Conservation (phyloP, 2,329 filamentous ascomycete genomes). For the Nemania abortiva region DNA sequence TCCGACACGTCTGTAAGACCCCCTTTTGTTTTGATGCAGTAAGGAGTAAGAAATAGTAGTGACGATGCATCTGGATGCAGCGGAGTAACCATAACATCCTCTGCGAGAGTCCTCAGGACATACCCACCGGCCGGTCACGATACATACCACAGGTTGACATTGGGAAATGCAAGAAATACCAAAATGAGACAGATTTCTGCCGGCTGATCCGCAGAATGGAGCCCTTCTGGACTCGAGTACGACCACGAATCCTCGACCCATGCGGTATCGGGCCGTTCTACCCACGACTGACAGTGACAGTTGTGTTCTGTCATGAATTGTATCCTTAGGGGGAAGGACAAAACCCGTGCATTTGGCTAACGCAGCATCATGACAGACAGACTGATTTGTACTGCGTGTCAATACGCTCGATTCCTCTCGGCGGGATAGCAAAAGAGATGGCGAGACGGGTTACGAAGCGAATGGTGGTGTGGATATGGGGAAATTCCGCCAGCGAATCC, state of each 20-base stretch:
- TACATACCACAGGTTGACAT: not conserved
- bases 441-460: not conserved
- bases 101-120: not conserved
- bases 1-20: not conserved
- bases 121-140: not conserved
- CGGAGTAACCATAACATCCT: not conserved
- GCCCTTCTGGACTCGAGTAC: not conserved
- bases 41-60: not conserved
- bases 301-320: too few relatives aligned
- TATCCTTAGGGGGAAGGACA: too few relatives aligned
- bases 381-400: not conserved
- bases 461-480: slow-evolving; percentile 41
- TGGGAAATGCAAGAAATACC: slow-evolving; percentile 9
- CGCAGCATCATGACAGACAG: not conserved
- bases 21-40: not conserved
- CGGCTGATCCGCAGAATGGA: slow-evolving; percentile 11
- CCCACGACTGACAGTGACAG: too few relatives aligned
- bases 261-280: not conserved
- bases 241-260: not conserved
- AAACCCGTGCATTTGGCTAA: not conserved
- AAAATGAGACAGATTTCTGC: not conserved
- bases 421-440: not conserved
- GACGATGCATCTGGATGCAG: not conserved
- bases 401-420: slow-evolving; percentile 1
- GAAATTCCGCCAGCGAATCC: slow-evolving; percentile 17